These are phyloP conservation scores for Trichoderma oligosporum DNA, from an alignment of 2,329 filamentous ascomycete genomes.

Conservation along the genomic window DNA sequence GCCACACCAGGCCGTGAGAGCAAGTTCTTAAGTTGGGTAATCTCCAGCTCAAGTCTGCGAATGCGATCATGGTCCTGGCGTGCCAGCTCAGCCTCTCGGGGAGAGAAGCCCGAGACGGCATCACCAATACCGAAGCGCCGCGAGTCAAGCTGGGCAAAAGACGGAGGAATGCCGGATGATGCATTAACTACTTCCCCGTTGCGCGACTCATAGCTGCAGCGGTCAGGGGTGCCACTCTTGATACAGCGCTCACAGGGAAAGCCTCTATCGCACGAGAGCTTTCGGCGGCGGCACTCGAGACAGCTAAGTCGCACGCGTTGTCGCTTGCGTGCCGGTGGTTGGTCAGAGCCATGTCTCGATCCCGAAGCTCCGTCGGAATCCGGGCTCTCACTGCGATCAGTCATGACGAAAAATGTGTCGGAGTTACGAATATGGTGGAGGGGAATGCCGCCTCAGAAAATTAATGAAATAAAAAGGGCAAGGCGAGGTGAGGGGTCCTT, in stretches of 20 bases:
- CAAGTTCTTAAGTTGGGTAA: slow-evolving; percentile 53
- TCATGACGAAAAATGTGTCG: slow-evolving; percentile 27
- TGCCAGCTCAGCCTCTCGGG: slow-evolving; percentile 36
- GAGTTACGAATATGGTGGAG: slow-evolving; percentile 34
- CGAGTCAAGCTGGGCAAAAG: slow-evolving; percentile 41
- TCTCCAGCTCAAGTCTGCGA: slow-evolving; percentile 55
- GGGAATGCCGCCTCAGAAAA: slow-evolving; percentile 22
- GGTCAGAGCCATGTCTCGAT: slow-evolving; percentile 29
- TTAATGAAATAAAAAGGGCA: slow-evolving; percentile 13
- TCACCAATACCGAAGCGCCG: slow-evolving; percentile 37
- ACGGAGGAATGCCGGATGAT: slow-evolving; percentile 43
- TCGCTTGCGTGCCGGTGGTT: slow-evolving; percentile 49
- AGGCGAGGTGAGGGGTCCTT: slow-evolving; percentile 24
- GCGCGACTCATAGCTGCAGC: slow-evolving; percentile 58
- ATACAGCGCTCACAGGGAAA: slow-evolving; percentile 60
- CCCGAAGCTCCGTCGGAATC: slow-evolving; percentile 35
- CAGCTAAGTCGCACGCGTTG: slow-evolving; percentile 58
- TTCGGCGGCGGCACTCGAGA: slow-evolving; percentile 57
- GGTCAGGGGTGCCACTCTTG: slow-evolving; percentile 58
- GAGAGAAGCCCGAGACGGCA: slow-evolving; percentile 29
- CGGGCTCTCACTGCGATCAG: slow-evolving; percentile 38
- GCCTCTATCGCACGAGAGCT: slow-evolving; percentile 59
- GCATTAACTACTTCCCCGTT: slow-evolving; percentile 48
- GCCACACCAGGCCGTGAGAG: slow-evolving; percentile 43
- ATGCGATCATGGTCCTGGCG: slow-evolving; percentile 55